These are phyloP conservation scores for Phytophthora crassamura DNA, from an alignment of 352 stramenopile species.

Conservation along the genomic window DNA sequence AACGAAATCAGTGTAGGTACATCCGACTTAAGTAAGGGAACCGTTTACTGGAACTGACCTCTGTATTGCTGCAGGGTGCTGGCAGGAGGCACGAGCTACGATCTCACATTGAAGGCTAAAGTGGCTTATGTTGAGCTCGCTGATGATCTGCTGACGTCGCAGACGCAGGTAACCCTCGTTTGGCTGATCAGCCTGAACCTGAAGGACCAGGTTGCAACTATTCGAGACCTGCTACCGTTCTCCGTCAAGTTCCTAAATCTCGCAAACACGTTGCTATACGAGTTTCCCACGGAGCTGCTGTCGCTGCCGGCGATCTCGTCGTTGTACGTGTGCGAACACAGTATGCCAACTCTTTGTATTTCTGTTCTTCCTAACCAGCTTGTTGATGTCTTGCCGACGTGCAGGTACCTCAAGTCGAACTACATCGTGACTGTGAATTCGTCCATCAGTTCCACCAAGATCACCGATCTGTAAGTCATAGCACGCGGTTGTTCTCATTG, in stretches of 20 bases:
- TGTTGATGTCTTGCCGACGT: background rate
- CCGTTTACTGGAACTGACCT: background rate
- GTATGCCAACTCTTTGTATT: background rate
- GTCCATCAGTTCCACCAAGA: conserved; percentile 16
- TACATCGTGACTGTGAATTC: conserved; percentile 27
- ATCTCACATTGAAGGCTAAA: conserved; percentile 31
- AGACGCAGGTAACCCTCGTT: conserved; percentile 26
- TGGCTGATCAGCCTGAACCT: conserved; percentile 31
- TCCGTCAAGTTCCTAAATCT: conserved; percentile 32
- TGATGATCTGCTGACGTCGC: conserved; percentile 23
- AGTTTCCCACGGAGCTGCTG: conserved; percentile 22
- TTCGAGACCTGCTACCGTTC: conserved; percentile 29
- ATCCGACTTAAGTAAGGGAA: background rate
- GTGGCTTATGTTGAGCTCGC: conserved; percentile 30
- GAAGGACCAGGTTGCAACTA: conserved; percentile 18
- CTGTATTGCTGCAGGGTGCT: conserved; percentile 13
- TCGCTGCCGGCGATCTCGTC: conserved; percentile 20
- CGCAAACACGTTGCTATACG: conserved; percentile 34
- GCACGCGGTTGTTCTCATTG: background rate
- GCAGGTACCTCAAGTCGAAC: conserved; percentile 33
- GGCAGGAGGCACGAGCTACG: conserved; percentile 20
- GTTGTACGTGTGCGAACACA: conserved; percentile 18
- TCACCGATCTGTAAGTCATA: conserved; percentile 22
- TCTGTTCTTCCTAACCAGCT: background rate
- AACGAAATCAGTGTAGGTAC: conserved; percentile 20